Evolutionary conservation across 371 early-diverging fungal species (phyloP).

Genomic region (Mortierella sp.): DNA sequence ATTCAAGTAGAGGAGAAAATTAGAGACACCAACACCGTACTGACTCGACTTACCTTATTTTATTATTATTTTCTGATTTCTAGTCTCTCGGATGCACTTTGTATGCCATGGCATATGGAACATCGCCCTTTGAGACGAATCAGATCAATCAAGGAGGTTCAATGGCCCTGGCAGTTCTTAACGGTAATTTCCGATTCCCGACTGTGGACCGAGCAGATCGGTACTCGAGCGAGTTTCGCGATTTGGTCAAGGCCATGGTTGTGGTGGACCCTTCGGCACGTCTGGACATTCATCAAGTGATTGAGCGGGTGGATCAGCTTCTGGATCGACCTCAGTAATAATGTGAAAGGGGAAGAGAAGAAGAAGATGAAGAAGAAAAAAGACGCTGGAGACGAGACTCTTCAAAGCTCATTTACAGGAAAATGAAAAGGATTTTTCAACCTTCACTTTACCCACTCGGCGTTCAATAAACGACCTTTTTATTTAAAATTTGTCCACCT

Average conservation of each 20-base stretch:
- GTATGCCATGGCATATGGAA: constrained; percentile 79
- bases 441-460: no score
- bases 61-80: background rate
- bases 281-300: constrained; percentile 71
- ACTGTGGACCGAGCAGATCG: constrained; percentile 53
- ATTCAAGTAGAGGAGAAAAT: background rate
- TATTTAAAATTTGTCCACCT: no score
- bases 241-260: constrained; percentile 75
- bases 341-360: background rate
- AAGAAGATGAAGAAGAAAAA: no score
- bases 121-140: constrained; percentile 80
- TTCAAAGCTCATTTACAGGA: no score
- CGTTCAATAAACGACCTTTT: no score
- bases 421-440: no score
- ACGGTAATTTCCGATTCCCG: constrained; percentile 74
- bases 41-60: background rate
- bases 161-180: constrained; percentile 77
- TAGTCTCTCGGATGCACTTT: constrained; percentile 79
- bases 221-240: constrained; percentile 69
- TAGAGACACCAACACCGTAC: background rate
- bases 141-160: constrained; percentile 77
- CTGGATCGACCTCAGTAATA: constrained; percentile 32
- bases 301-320: constrained; percentile 43
- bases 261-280: constrained; percentile 70
- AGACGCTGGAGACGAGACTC: background rate